These are phyloP conservation scores for Lyophyllum shimeji DNA, from an alignment of 768 basidiomycete species.

Conservation along the genomic window DNA sequence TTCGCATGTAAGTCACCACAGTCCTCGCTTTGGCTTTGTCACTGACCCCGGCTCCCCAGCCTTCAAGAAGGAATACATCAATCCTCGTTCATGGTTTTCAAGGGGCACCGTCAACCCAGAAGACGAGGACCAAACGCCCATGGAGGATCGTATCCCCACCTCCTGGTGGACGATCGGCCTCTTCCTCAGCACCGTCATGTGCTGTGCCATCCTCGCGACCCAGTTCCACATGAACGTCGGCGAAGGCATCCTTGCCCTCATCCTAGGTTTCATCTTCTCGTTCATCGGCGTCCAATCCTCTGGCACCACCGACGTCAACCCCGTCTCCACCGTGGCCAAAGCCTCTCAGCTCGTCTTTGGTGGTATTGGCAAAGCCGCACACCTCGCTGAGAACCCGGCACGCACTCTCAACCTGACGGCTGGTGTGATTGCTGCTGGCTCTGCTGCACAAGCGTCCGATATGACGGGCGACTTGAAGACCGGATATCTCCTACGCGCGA, in stretches of 20 bases:
- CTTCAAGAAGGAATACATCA: slow-evolving; percentile 1
- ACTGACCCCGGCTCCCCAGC: neutral
- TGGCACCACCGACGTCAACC: slow-evolving; percentile 62
- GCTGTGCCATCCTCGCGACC: slow-evolving; percentile 51
- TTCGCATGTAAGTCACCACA: slow-evolving; percentile 22
- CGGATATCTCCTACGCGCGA: slow-evolving; percentile 65
- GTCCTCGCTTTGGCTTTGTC: neutral
- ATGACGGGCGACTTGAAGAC: slow-evolving; percentile 72
- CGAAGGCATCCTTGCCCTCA: slow-evolving; percentile 52
- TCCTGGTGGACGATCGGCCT: slow-evolving; percentile 57
- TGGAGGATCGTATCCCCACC: slow-evolving; percentile 53
- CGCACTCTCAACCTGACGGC: slow-evolving; percentile 50
- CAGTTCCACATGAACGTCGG: slow-evolving; percentile 59
- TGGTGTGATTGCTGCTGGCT: slow-evolving; percentile 53
- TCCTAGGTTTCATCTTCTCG: slow-evolving; percentile 65
- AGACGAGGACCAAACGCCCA: slow-evolving; percentile 52
- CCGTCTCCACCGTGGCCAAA: slow-evolving; percentile 59
- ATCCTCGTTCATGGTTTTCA: neutral
- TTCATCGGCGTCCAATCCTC: slow-evolving; percentile 65
- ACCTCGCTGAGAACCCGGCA: slow-evolving; percentile 31
- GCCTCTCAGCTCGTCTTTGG: slow-evolving; percentile 68
- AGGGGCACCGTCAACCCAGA: slow-evolving; percentile 34
- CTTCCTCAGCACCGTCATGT: slow-evolving; percentile 45
- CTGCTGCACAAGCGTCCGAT: slow-evolving; percentile 58
- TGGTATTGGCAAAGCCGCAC: slow-evolving; percentile 51